Evolutionary conservation across 768 basidiomycete genomes (phyloP).

Genomic region (Serendipita sp.): DNA sequence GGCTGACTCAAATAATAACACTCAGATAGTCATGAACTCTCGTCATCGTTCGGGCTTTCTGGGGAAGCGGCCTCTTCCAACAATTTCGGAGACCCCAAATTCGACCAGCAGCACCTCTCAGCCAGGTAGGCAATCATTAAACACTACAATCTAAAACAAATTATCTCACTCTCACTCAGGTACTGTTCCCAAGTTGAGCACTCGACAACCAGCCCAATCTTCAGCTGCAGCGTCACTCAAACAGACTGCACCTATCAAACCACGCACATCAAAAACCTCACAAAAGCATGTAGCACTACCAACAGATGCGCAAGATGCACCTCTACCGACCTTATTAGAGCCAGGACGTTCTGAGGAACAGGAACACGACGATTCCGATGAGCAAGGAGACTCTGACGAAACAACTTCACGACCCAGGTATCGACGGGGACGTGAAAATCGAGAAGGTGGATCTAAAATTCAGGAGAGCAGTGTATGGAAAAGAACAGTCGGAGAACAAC

Average conservation of each 20-base stretch:
- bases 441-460: background rate
- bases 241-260: slow-evolving; percentile 13
- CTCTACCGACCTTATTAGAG: slow-evolving; percentile 24
- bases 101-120: background rate
- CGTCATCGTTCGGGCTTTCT: background rate
- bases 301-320: slow-evolving; percentile 74
- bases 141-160: too few species aligned
- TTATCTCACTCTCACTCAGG: background rate
- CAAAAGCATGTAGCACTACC: slow-evolving; percentile 84
- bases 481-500: slow-evolving; percentile 73
- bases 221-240: background rate
- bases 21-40: background rate
- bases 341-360: slow-evolving; percentile 18
- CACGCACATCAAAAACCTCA: slow-evolving; percentile 77
- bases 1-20: too few species aligned
- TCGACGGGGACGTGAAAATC: background rate
- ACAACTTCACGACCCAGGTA: slow-evolving; percentile 35
- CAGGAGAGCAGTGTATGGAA: slow-evolving; percentile 14
- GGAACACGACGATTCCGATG: slow-evolving; percentile 44
- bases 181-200: background rate
- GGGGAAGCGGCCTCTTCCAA: background rate
- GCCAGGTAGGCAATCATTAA: background rate
- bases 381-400: slow-evolving; percentile 30
- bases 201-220: background rate
- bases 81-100: background rate